These are phyloP conservation scores for Amyloporia xantha DNA, from an alignment of 768 basidiomycete species.

Conservation along the genomic window DNA sequence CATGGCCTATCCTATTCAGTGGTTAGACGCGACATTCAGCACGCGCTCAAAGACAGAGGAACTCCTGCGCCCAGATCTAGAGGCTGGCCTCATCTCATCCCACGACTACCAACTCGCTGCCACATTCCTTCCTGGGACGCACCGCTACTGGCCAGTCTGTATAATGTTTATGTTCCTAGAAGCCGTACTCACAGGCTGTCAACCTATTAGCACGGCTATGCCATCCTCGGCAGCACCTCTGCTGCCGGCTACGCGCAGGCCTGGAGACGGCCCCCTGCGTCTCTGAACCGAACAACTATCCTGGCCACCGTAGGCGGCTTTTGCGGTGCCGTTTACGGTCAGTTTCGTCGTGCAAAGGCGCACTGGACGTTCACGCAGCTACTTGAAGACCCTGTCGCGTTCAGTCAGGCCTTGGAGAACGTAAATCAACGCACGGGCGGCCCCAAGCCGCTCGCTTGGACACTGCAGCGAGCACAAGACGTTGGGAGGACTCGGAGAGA, in stretches of 20 bases:
- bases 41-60: constrained; percentile 34
- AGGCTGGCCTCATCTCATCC: constrained; percentile 40
- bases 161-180: constrained; percentile 3
- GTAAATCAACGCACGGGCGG: constrained; percentile 21
- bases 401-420: constrained; percentile 27
- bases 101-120: constrained; percentile 53
- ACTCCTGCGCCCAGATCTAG: constrained; percentile 48
- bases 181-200: background rate
- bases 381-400: constrained; percentile 26
- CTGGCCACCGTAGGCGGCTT: constrained; percentile 20
- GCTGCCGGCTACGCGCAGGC: constrained; percentile 22
- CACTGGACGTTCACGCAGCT: constrained; percentile 25
- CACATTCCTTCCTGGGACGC: constrained; percentile 44
- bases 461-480: constrained; percentile 12
- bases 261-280: constrained; percentile 25
- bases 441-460: constrained; percentile 5
- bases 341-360: constrained; percentile 16
- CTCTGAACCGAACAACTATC: constrained; percentile 20
- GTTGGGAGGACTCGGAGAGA: constrained; percentile 8
- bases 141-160: constrained; percentile 40
- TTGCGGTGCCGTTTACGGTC: constrained; percentile 28
- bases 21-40: constrained; percentile 40
- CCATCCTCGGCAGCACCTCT: constrained; percentile 20
- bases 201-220: constrained; percentile 20
- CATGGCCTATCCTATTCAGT: constrained; percentile 14